phyloP scores from a whole-genome alignment of 345 rosid genomes.

The Rubroshorea leprosula region DNA sequence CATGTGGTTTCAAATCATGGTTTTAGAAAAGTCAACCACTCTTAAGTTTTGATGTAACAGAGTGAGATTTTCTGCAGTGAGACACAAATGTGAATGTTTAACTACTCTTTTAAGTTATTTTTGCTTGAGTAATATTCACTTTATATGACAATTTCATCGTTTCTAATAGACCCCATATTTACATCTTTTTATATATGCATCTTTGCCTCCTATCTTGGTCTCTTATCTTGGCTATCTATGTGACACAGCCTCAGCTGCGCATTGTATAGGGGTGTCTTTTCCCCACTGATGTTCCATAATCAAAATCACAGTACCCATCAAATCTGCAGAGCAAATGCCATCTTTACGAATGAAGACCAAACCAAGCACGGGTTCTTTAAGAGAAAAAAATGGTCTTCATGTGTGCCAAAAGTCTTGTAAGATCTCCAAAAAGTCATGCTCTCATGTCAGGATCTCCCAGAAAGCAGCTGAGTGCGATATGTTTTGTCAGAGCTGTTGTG shows the following conservation, averaged over 20 bases:
- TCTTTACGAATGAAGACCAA: slow-evolving; percentile 61
- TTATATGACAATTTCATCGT: background rate
- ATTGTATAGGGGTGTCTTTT: slow-evolving; percentile 22
- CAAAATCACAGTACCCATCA: slow-evolving; percentile 30
- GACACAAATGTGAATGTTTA: no score
- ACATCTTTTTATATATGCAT: slow-evolving; percentile 9
- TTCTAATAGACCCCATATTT: background rate
- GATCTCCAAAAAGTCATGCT: slow-evolving; percentile 44
- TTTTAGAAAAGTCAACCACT: no score
- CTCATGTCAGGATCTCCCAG: slow-evolving; percentile 28
- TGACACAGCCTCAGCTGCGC: slow-evolving; percentile 35
- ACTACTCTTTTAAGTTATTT: no score
- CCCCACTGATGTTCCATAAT: slow-evolving; percentile 42
- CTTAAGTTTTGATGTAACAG: no score
- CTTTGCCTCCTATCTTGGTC: slow-evolving; percentile 8
- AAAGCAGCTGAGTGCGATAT: slow-evolving; percentile 27
- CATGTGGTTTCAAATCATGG: no score
- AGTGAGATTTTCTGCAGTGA: no score
- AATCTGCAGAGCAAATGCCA: slow-evolving; percentile 57
- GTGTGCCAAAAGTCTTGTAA: slow-evolving; percentile 47
- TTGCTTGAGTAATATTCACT: slow-evolving; percentile 8
- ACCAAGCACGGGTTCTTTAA: slow-evolving; percentile 30
- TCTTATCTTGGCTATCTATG: slow-evolving; percentile 11
- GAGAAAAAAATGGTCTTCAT: slow-evolving; percentile 40
- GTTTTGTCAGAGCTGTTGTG: slow-evolving; percentile 23